phyloP scores from a whole-genome alignment of 306 rosid genomes.

The Bauhinia variegata region DNA sequence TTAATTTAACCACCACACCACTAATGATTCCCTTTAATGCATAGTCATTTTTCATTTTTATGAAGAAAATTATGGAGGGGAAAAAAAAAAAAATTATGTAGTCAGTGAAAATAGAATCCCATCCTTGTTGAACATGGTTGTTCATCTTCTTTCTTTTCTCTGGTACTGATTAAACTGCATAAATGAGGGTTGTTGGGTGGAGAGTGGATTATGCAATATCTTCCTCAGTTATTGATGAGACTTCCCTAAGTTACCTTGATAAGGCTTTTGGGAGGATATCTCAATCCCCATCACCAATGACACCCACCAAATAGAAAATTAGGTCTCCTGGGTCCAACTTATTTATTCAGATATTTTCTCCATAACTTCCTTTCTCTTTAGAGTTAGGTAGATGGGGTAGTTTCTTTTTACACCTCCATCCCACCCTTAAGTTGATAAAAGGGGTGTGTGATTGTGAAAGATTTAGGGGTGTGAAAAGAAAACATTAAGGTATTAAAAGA shows the following conservation, averaged over 20 bases:
- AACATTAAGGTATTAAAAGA: too few relatives aligned
- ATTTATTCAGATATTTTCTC: not conserved
- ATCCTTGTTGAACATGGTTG: too few relatives aligned
- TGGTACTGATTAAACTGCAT: slow-evolving; percentile 18
- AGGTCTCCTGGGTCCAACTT: not conserved
- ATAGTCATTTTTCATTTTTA: not conserved
- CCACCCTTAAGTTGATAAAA: too few relatives aligned
- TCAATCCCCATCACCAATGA: not conserved
- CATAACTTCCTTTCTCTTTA: too few relatives aligned
- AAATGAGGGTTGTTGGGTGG: slow-evolving; percentile 29
- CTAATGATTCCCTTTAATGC: not conserved
- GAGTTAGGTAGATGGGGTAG: too few relatives aligned
- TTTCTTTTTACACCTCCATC: too few relatives aligned
- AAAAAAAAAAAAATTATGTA: too few relatives aligned
- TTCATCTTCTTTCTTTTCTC: too few relatives aligned
- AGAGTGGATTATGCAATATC: slow-evolving; percentile 16
- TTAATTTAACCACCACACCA: not conserved
- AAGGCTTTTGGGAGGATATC: not conserved
- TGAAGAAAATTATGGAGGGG: not conserved
- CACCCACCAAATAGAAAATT: too few relatives aligned
- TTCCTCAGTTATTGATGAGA: not conserved
- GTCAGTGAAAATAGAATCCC: too few relatives aligned
- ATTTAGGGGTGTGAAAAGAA: too few relatives aligned
- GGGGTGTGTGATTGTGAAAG: too few relatives aligned
- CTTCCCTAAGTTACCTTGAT: not conserved